A percentile compares a stretch with the other conserved stretches of the same genome.
These are phyloP conservation scores for Polytrichum formosum DNA, from an alignment of 225 moss, liverwort and hornwort species.

Conservation along the genomic window DNA sequence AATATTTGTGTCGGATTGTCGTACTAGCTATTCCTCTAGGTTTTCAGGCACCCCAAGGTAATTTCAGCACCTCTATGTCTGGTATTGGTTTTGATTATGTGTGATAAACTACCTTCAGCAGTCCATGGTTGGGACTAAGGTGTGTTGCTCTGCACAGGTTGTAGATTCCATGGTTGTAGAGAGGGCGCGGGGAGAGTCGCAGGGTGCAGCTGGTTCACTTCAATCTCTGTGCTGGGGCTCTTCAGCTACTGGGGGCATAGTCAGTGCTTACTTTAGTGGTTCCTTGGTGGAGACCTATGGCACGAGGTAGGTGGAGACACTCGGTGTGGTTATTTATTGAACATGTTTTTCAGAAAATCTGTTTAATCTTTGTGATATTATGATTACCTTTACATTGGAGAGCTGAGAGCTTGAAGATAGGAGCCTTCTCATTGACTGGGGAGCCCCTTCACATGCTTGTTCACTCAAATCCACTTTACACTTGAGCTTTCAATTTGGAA, in stretches of 20 bases:
- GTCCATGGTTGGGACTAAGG: background rate
- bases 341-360: too few species aligned
- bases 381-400: too few species aligned
- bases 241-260: conserved; percentile 60
- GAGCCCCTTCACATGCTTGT: too few species aligned
- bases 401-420: background rate
- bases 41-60: too few species aligned
- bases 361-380: too few species aligned
- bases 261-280: conserved; percentile 70
- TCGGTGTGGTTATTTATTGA: background rate
- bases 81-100: too few species aligned
- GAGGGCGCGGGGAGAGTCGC: conserved; percentile 65
- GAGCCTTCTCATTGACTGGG: background rate
- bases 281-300: conserved; percentile 63
- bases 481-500: too few species aligned
- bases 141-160: conserved; percentile 30
- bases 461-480: too few species aligned
- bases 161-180: conserved; percentile 77
- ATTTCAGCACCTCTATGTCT: too few species aligned
- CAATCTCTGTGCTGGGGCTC: conserved; percentile 74
- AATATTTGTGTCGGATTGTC: background rate
- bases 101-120: too few species aligned
- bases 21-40: background rate
- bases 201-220: conserved; percentile 63
- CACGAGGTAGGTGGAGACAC: conserved; percentile 34